Base-by-base conservation (phyloP, 1,284 basidiomycete genomes). In the Apiotrichum sp. region DNA sequence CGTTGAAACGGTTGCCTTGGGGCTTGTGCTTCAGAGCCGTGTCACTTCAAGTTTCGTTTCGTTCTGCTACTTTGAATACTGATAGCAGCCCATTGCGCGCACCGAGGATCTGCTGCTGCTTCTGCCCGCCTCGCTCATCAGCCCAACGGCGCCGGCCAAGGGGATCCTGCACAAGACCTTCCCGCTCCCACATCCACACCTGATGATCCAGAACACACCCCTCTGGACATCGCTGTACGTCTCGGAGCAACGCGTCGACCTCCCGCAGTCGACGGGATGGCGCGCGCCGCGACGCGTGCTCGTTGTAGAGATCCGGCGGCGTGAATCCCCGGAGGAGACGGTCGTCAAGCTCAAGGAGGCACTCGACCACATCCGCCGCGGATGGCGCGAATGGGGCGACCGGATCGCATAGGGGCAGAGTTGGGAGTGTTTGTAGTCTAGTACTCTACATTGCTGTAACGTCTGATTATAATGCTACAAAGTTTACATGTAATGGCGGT, bases 81-180 rank as follows among this genome's bases (percentile, higher is more conserved):
- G 32, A 40, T 39, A 16, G 31, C 39, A 73, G 68, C 72, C 71
- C 29, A 54, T 61, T 6, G 69, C 71, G 6, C 53, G 71, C 7
- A 61, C 68, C 5, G 72, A 74, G 56, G 72, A 74, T 54, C 65
- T 73, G 7, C 63, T 74, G 36, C 46, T 58, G 11, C 59, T 47
- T 9, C 56, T 73, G 2, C 64, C 72, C 6, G 33, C 48, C 0
- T 16, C 11, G 3, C 62, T 71, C 8, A 57, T 72, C 39, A 44
- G 46, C 13, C 45, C 47, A 0, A 2, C 14, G 4, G 41, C 49
- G 1, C 39, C 39, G 3, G 36, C 48, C 3, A 32, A 16, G n/a
- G 38, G 34, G n/a, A 46, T 16, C 40, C 48, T 47, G 50, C 47
- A 29, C 44, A 49, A 40, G 43, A 22, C 40, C n/a, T 42, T 56